These are phyloP conservation scores for Trifolium repens DNA, from an alignment of 306 rosid genomes.

Conservation along the genomic window DNA sequence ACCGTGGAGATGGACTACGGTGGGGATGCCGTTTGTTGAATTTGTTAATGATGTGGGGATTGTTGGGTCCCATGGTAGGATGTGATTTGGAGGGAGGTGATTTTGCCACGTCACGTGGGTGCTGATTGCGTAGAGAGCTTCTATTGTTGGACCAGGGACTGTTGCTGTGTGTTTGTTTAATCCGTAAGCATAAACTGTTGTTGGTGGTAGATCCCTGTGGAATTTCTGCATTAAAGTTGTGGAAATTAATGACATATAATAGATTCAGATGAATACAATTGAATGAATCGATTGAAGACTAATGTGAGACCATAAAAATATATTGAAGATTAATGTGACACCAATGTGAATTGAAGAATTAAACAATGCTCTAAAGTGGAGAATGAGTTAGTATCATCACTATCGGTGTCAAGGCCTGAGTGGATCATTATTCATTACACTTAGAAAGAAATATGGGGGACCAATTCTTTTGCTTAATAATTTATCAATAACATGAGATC, in stretches of 20 bases:
- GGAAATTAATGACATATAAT: background rate
- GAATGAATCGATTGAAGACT: too few relatives aligned
- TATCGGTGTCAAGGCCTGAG: slow-evolving; percentile 10
- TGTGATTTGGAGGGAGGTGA: slow-evolving; percentile 72
- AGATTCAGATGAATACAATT: background rate
- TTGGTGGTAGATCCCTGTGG: slow-evolving; percentile 71
- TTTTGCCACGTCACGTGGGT: slow-evolving; percentile 75
- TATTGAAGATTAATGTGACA: too few relatives aligned
- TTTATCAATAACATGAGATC: background rate
- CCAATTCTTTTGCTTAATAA: slow-evolving; percentile 20
- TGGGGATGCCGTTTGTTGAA: slow-evolving; percentile 59
- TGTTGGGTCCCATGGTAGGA: slow-evolving; percentile 83
- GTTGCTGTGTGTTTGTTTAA: slow-evolving; percentile 50
- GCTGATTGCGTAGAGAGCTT: slow-evolving; percentile 55
- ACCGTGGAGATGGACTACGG: slow-evolving; percentile 88
- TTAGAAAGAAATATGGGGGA: background rate
- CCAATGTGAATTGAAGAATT: slow-evolving; percentile 1
- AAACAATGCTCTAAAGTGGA: slow-evolving; percentile 13
- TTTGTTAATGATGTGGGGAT: slow-evolving; percentile 62
- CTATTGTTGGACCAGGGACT: slow-evolving; percentile 85
- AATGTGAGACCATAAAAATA: background rate
- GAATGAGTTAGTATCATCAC: background rate
- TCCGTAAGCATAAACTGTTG: slow-evolving; percentile 76
- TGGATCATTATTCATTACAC: slow-evolving; percentile 44
- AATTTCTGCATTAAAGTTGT: slow-evolving; percentile 62